Evolutionary conservation across 2,329 filamentous ascomycete species (phyloP).

Genomic region (Emericellopsis cladophorae): DNA sequence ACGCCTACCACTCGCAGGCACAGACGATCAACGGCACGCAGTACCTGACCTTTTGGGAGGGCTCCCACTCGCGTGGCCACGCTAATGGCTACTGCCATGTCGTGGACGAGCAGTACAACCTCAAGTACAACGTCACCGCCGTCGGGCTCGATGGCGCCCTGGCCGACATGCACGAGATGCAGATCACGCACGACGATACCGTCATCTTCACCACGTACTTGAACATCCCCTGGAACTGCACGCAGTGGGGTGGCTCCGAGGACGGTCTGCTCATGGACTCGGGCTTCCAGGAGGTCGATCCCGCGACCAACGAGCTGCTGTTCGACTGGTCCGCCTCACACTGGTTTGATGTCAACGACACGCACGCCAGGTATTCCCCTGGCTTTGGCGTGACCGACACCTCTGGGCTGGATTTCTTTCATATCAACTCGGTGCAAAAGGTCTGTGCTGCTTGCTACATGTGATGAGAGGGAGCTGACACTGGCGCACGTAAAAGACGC

Average conservation of each 20-base stretch:
- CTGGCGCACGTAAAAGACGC: conserved; percentile 6
- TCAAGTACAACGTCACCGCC: conserved; percentile 23
- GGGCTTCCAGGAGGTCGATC: conserved; percentile 25
- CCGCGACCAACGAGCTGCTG: conserved; percentile 19
- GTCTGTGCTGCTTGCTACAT: too few species aligned
- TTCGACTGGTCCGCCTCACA: conserved; percentile 23
- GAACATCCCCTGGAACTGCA: conserved; percentile 15
- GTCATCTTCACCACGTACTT: conserved; percentile 29
- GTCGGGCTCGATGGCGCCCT: conserved; percentile 16
- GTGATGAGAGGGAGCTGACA: too few species aligned
- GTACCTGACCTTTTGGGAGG: conserved; percentile 23
- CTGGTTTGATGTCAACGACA: conserved; percentile 13
- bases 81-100: conserved; percentile 17
- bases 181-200: conserved; percentile 24
- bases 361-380: conserved; percentile 12
- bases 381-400: conserved; percentile 15
- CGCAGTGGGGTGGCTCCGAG: conserved; percentile 13
- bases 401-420: conserved; percentile 21
- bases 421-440: conserved; percentile 22
- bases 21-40: conserved; percentile 15
- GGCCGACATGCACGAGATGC: conserved; percentile 28
- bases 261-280: conserved; percentile 18
- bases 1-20: conserved; percentile 12
- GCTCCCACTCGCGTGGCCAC: conserved; percentile 10
- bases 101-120: conserved; percentile 20